Conservation (phyloP, 805 yeast genomes). For the Lipomyces starkeyi region DNA sequence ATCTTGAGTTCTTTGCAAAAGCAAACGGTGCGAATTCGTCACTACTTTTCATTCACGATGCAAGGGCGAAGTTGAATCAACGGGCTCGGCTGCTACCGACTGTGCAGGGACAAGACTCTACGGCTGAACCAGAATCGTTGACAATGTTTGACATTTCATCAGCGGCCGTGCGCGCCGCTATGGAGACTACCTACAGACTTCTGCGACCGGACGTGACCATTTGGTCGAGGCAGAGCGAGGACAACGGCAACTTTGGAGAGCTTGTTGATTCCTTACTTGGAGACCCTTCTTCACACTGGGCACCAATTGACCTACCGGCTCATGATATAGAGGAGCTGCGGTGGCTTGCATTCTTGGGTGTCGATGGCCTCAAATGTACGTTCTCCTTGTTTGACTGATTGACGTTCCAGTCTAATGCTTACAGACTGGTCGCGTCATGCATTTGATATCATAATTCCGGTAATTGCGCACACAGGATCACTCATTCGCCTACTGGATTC, state of each 20-base stretch:
- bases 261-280: conserved; percentile 23
- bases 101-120: conserved; percentile 6
- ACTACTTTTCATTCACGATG: conserved; percentile 27
- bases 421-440: conserved; percentile 32
- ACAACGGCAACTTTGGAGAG: conserved; percentile 19
- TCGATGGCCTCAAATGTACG: conserved; percentile 24
- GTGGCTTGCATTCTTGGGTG: conserved; percentile 28
- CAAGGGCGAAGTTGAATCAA: conserved; percentile 33
- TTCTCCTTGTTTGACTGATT: too few species aligned
- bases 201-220: conserved; percentile 27
- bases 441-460: conserved; percentile 33
- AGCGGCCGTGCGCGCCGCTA: conserved; percentile 16
- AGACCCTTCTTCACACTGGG: conserved; percentile 26
- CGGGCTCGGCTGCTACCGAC: conserved; percentile 13
- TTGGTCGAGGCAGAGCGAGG: conserved; percentile 34
- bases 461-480: conserved; percentile 28
- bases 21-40: conserved; percentile 22
- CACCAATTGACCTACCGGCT: conserved; percentile 36
- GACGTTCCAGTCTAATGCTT: not conserved
- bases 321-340: conserved; percentile 20
- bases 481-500: conserved; percentile 29
- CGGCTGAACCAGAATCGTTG: conserved; percentile 16
- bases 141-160: conserved; percentile 29
- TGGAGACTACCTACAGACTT: conserved; percentile 23
- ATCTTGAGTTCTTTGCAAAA: conserved; percentile 21